phyloP scores from a whole-genome alignment of 345 rosid genomes.

The Bruguiera sexangula region DNA sequence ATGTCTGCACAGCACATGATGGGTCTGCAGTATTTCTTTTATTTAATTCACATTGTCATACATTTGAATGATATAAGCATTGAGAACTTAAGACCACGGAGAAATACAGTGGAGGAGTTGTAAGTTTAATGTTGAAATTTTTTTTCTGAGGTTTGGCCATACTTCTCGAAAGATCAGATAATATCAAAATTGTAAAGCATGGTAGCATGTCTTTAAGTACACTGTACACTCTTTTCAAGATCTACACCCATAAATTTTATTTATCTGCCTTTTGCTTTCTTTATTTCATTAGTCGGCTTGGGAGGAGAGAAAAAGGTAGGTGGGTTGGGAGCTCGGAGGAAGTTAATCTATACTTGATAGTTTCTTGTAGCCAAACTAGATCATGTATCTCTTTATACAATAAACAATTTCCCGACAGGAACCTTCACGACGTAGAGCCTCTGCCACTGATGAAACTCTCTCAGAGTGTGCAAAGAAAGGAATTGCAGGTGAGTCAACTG shows the following conservation, averaged over 20 bases:
- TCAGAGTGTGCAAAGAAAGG: slow-evolving; percentile 95
- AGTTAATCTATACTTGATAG: neutral
- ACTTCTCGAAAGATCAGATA: neutral
- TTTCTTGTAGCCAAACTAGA: slow-evolving; percentile 3
- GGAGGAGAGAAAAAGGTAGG: neutral
- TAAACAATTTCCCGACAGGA: slow-evolving; percentile 47
- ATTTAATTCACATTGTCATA: neutral
- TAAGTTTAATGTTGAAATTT: neutral
- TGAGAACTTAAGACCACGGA: neutral
- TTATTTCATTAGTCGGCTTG: too few relatives aligned
- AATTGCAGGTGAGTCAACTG: slow-evolving; percentile 57
- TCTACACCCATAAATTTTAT: too few relatives aligned
- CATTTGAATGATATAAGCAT: neutral
- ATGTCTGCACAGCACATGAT: neutral
- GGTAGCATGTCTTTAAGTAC: too few relatives aligned
- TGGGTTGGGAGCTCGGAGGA: neutral
- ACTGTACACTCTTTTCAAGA: too few relatives aligned
- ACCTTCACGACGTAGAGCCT: slow-evolving; percentile 51
- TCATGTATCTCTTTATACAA: slow-evolving; percentile 3
- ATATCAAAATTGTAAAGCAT: neutral
- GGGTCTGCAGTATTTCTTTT: neutral
- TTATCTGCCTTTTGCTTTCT: too few relatives aligned
- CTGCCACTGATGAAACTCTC: slow-evolving; percentile 50
- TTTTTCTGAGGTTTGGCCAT: neutral
- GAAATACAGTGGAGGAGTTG: neutral